A percentile compares a stretch with the other conserved stretches of the same genome.
Conservation (phyloP, 78 protist species). For the Dictyostelium purpureum region DNA sequence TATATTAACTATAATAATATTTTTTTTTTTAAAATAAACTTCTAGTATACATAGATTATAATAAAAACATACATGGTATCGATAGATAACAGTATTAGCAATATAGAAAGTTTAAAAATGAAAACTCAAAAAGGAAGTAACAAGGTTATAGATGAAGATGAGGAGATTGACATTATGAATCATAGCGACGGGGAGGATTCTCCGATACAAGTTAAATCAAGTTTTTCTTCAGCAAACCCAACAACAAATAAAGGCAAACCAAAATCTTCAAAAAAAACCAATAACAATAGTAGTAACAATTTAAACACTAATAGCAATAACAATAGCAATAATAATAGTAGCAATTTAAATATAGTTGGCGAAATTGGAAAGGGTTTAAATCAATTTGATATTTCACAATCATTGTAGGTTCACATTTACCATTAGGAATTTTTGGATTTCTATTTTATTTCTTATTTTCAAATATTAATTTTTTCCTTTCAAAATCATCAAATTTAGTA, state of each 20-base stretch:
- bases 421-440: too few species aligned
- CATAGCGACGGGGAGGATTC: conserved; percentile 46
- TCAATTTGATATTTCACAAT: too few species aligned
- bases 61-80: background rate
- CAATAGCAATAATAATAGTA: background rate
- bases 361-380: too few species aligned
- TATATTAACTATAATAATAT: too few species aligned
- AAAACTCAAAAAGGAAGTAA: background rate
- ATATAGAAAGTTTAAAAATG: background rate
- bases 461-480: too few species aligned
- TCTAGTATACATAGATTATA: too few species aligned
- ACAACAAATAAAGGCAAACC: background rate
- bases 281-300: background rate
- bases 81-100: background rate
- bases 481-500: too few species aligned
- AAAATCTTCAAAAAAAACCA: background rate
- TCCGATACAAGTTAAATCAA: background rate
- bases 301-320: background rate
- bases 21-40: too few species aligned
- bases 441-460: too few species aligned
- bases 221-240: background rate
- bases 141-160: conserved; percentile 70
- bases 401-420: too few species aligned
- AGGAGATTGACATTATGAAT: conserved; percentile 75
- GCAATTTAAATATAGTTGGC: too few species aligned